Percentiles rank a stretch among this genome's conserved stretches.
Evolutionary conservation across 2,329 filamentous ascomycete genomes (phyloP).

Genomic region (Zymoseptoria pseudotritici): DNA sequence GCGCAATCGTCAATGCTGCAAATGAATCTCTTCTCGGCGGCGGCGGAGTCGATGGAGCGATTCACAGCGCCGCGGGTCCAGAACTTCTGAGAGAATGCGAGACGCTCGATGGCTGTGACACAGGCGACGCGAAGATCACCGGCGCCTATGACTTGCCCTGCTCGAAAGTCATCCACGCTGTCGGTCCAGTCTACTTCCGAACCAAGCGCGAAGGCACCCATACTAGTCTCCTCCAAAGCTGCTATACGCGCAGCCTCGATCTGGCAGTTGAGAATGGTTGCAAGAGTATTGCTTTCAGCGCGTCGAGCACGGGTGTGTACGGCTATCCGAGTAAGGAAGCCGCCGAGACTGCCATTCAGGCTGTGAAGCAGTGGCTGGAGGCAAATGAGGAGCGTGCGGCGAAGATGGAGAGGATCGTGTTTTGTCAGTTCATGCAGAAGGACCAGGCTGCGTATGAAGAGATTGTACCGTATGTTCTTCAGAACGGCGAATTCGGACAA

Average conservation of each 20-base stretch:
- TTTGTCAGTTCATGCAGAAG: constrained; percentile 75
- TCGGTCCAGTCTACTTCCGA: constrained; percentile 68
- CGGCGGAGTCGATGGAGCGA: constrained; percentile 72
- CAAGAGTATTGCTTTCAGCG: constrained; percentile 71
- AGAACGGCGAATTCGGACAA: background rate
- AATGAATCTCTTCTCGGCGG: constrained; percentile 73
- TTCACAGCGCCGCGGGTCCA: constrained; percentile 73
- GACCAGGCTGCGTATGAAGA: constrained; percentile 67
- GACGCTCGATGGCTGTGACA: constrained; percentile 63
- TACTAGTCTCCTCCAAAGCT: constrained; percentile 44
- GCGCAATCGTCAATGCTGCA: constrained; percentile 89
- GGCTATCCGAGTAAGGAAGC: constrained; percentile 73
- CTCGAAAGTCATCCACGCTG: constrained; percentile 77
- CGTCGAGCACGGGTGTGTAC: constrained; percentile 82
- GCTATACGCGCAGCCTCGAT: constrained; percentile 66
- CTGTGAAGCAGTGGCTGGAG: constrained; percentile 50
- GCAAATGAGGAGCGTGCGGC: constrained; percentile 32
- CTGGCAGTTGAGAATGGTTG: constrained; percentile 62
- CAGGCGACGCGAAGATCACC: constrained; percentile 79
- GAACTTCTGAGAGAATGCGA: constrained; percentile 62
- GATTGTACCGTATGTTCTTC: constrained; percentile 60
- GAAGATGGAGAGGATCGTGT: constrained; percentile 66
- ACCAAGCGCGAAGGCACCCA: constrained; percentile 33
- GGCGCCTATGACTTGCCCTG: constrained; percentile 67
- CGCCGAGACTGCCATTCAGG: constrained; percentile 61